Evolutionary conservation across 805 yeast species (phyloP), one percentile per base, ranked within the genome.

Genomic region (Spathaspora hagerdaliae): DNA sequence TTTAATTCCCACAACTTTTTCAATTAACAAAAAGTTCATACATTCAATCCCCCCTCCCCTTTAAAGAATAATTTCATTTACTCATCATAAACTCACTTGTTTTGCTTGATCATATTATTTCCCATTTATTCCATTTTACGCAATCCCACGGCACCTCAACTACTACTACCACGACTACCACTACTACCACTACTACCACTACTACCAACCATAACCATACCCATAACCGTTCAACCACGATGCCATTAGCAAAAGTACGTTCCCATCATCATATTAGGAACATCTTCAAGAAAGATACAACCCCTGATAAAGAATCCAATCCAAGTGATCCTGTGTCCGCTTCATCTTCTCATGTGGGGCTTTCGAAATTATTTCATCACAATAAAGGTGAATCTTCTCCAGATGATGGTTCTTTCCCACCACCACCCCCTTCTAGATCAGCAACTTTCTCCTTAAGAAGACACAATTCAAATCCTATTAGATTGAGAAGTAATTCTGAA

Each of bases 351-450:
- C 53, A 49, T 13, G 39, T 34, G 9, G 60, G 57, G 11, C 42
- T 60, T 31, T 46, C 54, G 5, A 57, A 54, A 43, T 31, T 58
- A 14, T 58, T 58, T 38, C 64, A 58, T 36, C 59, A 56, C 41
- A 46, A 49, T 39, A 43, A 51, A 4, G 44, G 46, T 9, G 41
- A 11, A 9, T 9, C 32, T 29, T 9, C 32, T 29, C 32, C 32
- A 9, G 32, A 44, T 15, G 39, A 40, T 29, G 37, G 27, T 13
- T 41, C 24, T 14, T 39, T 51, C 35, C 38, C 40, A 26, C 11
- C 41, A 29, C 63, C 35, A 53, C 59, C 11, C 24, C 51, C 61
- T 2, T 53, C 61, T 11, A 37, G 51, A 8, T 48, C 54, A 14
- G 53, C 59, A 13, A 19, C 24, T 19, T 19, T 19, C 5, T 19